These are phyloP conservation scores for Dichotomocladium elegans DNA, from an alignment of 371 early-diverging fungal species.

Conservation along the genomic window DNA sequence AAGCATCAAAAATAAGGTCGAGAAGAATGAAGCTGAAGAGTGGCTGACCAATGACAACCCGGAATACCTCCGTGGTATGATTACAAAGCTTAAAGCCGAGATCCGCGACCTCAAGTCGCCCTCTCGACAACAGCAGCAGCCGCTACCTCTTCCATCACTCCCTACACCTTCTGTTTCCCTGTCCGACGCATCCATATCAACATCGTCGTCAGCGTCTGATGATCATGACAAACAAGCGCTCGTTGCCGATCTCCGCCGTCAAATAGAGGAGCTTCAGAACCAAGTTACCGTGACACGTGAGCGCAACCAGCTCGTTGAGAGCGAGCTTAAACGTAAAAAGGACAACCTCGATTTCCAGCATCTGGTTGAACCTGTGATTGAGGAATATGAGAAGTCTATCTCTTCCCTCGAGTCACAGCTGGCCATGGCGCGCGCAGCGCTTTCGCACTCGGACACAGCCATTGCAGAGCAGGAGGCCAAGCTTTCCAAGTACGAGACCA, in stretches of 20 bases:
- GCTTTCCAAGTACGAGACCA: constrained; percentile 21
- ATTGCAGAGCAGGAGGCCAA: constrained; percentile 48
- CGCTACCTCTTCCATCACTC: constrained; percentile 10
- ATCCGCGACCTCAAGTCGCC: constrained; percentile 37
- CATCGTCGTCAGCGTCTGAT: neutral
- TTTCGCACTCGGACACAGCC: constrained; percentile 42
- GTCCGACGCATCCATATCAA: constrained; percentile 4
- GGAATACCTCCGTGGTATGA: constrained; percentile 52
- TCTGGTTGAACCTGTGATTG: constrained; percentile 62
- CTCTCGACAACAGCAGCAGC: neutral
- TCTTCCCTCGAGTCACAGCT: constrained; percentile 54
- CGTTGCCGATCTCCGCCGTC: constrained; percentile 14
- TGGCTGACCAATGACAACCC: constrained; percentile 58
- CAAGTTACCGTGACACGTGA: constrained; percentile 15
- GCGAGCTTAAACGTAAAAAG: constrained; percentile 7
- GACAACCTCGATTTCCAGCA: constrained; percentile 41
- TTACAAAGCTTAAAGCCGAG: constrained; percentile 53
- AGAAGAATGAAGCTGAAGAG: constrained; percentile 66
- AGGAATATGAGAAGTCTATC: constrained; percentile 62
- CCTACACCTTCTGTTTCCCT: constrained; percentile 13
- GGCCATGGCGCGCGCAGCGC: constrained; percentile 47
- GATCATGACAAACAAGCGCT: constrained; percentile 7
- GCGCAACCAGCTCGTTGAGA: constrained; percentile 15
- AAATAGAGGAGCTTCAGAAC: constrained; percentile 17
- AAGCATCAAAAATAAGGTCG: constrained; percentile 80